These are phyloP conservation scores for Pichia cactophila DNA, from an alignment of 1,139 yeast genomes.

Conservation along the genomic window DNA sequence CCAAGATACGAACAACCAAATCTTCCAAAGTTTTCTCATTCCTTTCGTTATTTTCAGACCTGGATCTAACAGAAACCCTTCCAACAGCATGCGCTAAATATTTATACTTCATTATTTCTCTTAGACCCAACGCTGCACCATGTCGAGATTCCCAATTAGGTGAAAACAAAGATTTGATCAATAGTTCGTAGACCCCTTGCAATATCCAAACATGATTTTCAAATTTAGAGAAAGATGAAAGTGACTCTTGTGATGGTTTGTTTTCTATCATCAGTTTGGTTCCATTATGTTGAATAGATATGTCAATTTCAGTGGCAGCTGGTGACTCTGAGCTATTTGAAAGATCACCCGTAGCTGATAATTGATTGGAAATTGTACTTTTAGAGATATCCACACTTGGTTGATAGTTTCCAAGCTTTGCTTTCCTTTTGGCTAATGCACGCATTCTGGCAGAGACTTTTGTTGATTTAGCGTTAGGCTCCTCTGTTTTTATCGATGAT, in stretches of 20 bases:
- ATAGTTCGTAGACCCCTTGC: constrained; percentile 89
- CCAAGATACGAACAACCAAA: constrained; percentile 75
- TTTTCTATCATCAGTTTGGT: constrained; percentile 81
- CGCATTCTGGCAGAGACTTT: constrained; percentile 66
- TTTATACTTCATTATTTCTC: constrained; percentile 67
- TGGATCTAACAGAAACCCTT: constrained; percentile 57
- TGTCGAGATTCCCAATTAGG: constrained; percentile 94
- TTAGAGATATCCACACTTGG: constrained; percentile 68
- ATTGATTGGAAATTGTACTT: constrained; percentile 61
- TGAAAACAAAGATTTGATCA: constrained; percentile 73
- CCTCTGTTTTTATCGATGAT: not conserved
- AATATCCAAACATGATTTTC: constrained; percentile 88
- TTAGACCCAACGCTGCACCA: constrained; percentile 88
- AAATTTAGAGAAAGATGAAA: constrained; percentile 40
- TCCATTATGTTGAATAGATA: constrained; percentile 75
- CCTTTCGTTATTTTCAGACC: constrained; percentile 53
- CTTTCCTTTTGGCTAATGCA: constrained; percentile 90
- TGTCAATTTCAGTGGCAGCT: constrained; percentile 35
- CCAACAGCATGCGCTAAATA: constrained; percentile 83
- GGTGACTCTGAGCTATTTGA: constrained; percentile 9
- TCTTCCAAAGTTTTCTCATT: constrained; percentile 78
- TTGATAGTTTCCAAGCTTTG: constrained; percentile 62
- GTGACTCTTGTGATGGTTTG: constrained; percentile 61
- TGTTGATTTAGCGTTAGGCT: constrained; percentile 3
- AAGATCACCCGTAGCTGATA: constrained; percentile 27